phyloP scores from a whole-genome alignment of 768 basidiomycete genomes.

The Boletus sp. region DNA sequence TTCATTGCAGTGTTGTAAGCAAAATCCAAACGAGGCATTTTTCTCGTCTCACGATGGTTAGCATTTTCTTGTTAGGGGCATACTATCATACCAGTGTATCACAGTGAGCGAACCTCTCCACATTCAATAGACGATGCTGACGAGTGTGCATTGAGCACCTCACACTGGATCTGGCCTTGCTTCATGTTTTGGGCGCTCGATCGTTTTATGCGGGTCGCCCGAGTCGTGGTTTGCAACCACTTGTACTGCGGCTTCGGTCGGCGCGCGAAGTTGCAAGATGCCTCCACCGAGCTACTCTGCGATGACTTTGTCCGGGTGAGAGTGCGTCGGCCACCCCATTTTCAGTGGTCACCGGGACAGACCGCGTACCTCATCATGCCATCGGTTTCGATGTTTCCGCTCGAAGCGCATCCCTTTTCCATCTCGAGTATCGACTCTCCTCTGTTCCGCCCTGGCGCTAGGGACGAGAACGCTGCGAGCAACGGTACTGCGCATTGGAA shows the following conservation, averaged over 20 bases:
- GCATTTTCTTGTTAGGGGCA: conserved; percentile 36
- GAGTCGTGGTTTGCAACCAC: conserved; percentile 44
- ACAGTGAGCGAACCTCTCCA: conserved; percentile 9
- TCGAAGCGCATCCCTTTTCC: conserved; percentile 62
- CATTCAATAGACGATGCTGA: not conserved
- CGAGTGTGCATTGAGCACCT: not conserved
- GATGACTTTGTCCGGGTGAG: conserved; percentile 46
- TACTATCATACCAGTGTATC: conserved; percentile 38
- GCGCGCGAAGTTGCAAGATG: conserved; percentile 31
- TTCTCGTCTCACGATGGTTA: conserved; percentile 9
- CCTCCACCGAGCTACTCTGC: conserved; percentile 41
- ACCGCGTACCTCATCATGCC: conserved; percentile 51
- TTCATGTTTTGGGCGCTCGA: conserved; percentile 42
- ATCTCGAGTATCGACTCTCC: conserved; percentile 43
- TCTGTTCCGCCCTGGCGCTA: conserved; percentile 9
- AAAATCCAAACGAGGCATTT: not conserved
- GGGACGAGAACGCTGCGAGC: not conserved
- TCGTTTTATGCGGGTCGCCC: conserved; percentile 44
- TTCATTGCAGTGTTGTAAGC: conserved; percentile 41
- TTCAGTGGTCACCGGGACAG: conserved; percentile 56
- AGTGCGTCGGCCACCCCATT: conserved; percentile 42
- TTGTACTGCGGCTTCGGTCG: conserved; percentile 34
- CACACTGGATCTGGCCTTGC: conserved; percentile 31
- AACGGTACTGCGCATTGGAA: conserved; percentile 22
- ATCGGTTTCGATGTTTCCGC: conserved; percentile 39